phyloP scores from a whole-genome alignment of 495 filamentous ascomycete species.

The Podospora conica region DNA sequence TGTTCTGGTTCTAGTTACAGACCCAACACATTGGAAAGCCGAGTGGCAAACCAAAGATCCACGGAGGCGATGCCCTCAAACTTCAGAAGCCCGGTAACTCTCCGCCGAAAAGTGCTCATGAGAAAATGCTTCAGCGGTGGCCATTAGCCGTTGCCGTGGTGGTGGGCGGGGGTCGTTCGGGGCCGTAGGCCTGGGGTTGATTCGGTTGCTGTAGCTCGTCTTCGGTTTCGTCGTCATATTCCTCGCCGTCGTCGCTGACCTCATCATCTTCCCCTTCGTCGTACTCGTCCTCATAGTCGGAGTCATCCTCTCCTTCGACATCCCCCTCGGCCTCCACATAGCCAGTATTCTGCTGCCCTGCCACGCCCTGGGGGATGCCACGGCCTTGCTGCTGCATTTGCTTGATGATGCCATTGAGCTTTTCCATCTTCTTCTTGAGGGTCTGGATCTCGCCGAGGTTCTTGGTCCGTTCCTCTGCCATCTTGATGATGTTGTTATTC shows the following conservation, averaged over 20 bases:
- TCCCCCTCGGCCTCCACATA: conserved; percentile 40
- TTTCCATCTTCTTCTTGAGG: conserved; percentile 81
- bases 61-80: neutral
- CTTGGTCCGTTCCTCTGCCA: conserved; percentile 91
- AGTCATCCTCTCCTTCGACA: conserved; percentile 64
- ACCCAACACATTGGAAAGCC: neutral
- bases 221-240: conserved; percentile 63
- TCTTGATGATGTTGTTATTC: conserved; percentile 91
- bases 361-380: conserved; percentile 53
- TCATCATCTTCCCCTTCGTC: conserved; percentile 47
- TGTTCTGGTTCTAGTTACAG: neutral
- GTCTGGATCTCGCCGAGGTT: conserved; percentile 74
- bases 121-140: conserved; percentile 17
- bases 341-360: conserved; percentile 51
- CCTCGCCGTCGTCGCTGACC: conserved; percentile 43
- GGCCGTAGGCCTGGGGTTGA: conserved; percentile 45
- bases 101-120: neutral
- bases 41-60: neutral
- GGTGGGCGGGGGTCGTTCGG: conserved; percentile 50
- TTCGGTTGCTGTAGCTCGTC: conserved; percentile 47
- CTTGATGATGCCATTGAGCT: conserved; percentile 86
- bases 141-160: conserved; percentile 34
- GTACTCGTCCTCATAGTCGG: conserved; percentile 67
- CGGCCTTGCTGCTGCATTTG: conserved; percentile 91
- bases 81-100: neutral